Conservation (phyloP, 495 filamentous ascomycete genomes). For the Cudoniella acicularis region DNA sequence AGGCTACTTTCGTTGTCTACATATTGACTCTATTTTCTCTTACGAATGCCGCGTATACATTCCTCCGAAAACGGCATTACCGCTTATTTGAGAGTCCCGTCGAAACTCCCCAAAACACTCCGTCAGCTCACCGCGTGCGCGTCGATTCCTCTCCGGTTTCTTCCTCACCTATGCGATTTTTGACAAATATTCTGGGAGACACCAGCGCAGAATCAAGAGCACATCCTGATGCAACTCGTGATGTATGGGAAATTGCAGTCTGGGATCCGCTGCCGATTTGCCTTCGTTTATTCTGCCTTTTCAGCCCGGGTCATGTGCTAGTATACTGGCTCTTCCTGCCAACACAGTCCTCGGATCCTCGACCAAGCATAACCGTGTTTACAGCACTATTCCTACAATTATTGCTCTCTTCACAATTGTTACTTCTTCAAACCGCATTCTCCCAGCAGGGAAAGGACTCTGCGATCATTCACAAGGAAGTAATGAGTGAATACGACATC, state of each 20-base stretch:
- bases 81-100: conserved; percentile 86
- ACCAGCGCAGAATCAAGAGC: conserved; percentile 68
- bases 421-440: conserved; percentile 64
- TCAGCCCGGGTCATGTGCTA: conserved; percentile 87
- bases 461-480: conserved; percentile 80
- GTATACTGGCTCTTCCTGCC: conserved; percentile 88
- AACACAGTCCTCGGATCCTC: conserved; percentile 64
- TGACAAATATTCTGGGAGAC: conserved; percentile 59
- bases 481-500: conserved; percentile 90
- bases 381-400: conserved; percentile 68
- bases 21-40: conserved; percentile 60
- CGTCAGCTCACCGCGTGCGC: conserved; percentile 82
- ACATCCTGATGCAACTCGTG: conserved; percentile 76
- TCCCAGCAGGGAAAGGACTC: conserved; percentile 82
- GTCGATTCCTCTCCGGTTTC: conserved; percentile 83
- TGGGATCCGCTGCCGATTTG: conserved; percentile 91
- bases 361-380: conserved; percentile 79
- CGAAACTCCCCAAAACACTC: conserved; percentile 69
- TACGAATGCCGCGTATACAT: conserved; percentile 77
- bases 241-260: conserved; percentile 92
- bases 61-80: conserved; percentile 79
- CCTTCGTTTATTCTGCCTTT: conserved; percentile 79
- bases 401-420: conserved; percentile 74
- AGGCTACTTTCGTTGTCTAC: conserved; percentile 69
- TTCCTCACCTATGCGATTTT: conserved; percentile 73